Evolutionary conservation across 805 yeast species (phyloP).

Genomic region (Starmerella etchellsii): DNA sequence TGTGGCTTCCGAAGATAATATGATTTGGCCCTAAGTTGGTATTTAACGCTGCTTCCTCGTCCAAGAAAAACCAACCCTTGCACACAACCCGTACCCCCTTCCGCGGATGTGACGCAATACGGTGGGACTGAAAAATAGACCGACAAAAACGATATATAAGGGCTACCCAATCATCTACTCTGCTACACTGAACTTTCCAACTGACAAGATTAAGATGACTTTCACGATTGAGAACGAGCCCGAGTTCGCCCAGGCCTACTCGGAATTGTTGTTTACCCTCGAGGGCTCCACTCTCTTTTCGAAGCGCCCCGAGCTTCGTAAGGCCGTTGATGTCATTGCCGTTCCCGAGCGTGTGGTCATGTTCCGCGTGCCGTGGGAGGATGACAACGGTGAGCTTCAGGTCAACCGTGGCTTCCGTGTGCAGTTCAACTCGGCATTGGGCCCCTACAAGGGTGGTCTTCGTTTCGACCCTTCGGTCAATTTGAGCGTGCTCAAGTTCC

Average conservation of each 20-base stretch:
- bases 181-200: too few relatives aligned
- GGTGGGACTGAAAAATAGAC: too few relatives aligned
- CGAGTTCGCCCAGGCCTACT: conserved; percentile 97
- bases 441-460: conserved; percentile 98
- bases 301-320: conserved; percentile 79
- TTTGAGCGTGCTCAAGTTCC: conserved; percentile 84
- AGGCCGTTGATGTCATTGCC: conserved; percentile 77
- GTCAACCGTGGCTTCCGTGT: conserved; percentile 97
- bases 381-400: conserved; percentile 80
- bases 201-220: too few relatives aligned
- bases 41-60: too few relatives aligned
- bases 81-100: too few relatives aligned
- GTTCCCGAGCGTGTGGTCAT: conserved; percentile 93
- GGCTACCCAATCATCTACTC: too few relatives aligned
- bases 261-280: conserved; percentile 78
- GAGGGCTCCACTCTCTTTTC: conserved; percentile 83
- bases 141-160: too few relatives aligned
- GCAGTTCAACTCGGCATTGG: conserved; percentile 94
- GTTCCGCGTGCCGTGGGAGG: conserved; percentile 97
- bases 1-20: too few relatives aligned
- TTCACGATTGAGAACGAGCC: conserved; percentile 70
- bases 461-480: conserved; percentile 97
- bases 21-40: too few relatives aligned
- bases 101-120: too few relatives aligned
- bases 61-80: too few relatives aligned